Evolutionary conservation across 176 grass and related monocot species (phyloP), one percentile per base, ranked within the genome.

Genomic region (Puya raimondii): DNA sequence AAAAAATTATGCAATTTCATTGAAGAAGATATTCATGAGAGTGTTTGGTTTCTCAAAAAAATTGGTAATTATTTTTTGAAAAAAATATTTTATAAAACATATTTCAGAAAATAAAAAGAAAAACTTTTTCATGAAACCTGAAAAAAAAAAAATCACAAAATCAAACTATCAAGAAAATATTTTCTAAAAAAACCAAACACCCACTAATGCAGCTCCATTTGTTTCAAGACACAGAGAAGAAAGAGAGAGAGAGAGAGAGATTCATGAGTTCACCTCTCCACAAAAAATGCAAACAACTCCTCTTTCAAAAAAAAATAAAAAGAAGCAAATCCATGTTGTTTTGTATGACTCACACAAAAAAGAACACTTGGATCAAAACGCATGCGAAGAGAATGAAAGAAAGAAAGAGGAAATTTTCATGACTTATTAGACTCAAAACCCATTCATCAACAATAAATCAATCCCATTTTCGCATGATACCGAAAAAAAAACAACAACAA

Each of bases 41-140:
- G n/a, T 64, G n/a, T 64, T 64, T 66, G 64, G 64, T 66, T 26
- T 29, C n/a, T 12, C 57, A 64, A 11, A 64, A n/a, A 64, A 9
- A 64, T 6, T 63, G 0, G 1, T 3, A 4, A 33, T 5, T 5
- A 33, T 33, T 42, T 42, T 42, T 42, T 42, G 4, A 42, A 42
- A 42, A 42, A 42, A 42, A 7, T 7, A 63, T 63, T 63, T 0
- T 15, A 63, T 15, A 66, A 67, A 23, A 67, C 29, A 12, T 22
- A 67, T 16, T 27, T 27, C n/a, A 67, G 1, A 67, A 33, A 22
- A 9, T 27, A 67, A 22, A 14, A 67, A 26, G 25, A 26, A 26
- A 2, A 67, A 23, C 0, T 33, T 67, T 67, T 12, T 67, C 12
- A 23, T 1, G 23, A 23, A 23, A 23, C 23, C 23, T 23, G 23